A percentile compares a stretch with the other conserved stretches of the same genome.
Conservation (phyloP, 495 filamentous ascomycete species). For the Apiosordaria backusii region DNA sequence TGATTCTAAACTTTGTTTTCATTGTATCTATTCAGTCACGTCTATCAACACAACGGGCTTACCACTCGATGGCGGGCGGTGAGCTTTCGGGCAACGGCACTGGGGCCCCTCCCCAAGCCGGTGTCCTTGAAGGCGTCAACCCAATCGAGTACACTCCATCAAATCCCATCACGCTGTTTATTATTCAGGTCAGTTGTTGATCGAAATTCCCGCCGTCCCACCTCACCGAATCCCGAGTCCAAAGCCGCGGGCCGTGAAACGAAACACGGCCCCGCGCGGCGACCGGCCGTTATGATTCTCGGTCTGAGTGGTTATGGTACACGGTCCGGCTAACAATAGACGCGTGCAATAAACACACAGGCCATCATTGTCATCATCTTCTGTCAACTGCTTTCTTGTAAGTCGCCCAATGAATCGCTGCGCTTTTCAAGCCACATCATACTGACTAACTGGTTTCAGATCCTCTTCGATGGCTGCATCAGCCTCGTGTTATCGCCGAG, state of each 20-base stretch:
- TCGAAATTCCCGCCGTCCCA: conserved; percentile 3
- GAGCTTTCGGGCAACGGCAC: conserved; percentile 13
- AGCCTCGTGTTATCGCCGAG: conserved; percentile 93
- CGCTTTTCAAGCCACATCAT: background rate
- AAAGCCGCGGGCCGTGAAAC: conserved; percentile 7
- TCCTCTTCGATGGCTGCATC: conserved; percentile 80
- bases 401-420: background rate
- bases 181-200: conserved; percentile 69
- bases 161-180: conserved; percentile 90
- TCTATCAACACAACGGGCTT: background rate
- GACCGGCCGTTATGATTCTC: conserved; percentile 4
- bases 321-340: conserved; percentile 26
- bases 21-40: background rate
- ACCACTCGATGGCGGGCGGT: conserved; percentile 17
- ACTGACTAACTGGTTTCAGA: conserved; percentile 19
- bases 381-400: conserved; percentile 66
- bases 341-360: conserved; percentile 41
- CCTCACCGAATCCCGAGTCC: conserved; percentile 3
- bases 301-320: conserved; percentile 2
- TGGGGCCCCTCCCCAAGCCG: conserved; percentile 29
- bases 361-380: conserved; percentile 86
- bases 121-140: conserved; percentile 54
- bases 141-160: conserved; percentile 66
- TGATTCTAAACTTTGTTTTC: background rate
- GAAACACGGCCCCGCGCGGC: conserved; percentile 1